Conservation (phyloP, 2,329 filamentous ascomycete species). For the Apiospora kogelbergensis region DNA sequence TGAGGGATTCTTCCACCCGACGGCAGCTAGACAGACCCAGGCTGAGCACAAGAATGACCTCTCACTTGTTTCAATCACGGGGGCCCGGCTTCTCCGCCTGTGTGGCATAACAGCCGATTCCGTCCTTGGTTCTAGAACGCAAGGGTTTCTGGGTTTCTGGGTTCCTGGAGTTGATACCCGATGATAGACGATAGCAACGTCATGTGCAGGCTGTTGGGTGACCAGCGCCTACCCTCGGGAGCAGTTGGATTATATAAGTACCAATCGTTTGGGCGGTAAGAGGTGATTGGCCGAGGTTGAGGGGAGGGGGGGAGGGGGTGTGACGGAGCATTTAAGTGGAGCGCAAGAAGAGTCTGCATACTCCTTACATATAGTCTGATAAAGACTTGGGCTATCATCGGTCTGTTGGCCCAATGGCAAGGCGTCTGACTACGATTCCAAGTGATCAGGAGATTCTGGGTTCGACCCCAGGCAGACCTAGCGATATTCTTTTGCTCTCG, state of each 20-base stretch:
- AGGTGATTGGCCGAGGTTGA: not conserved
- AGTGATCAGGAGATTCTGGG: conserved; percentile 16
- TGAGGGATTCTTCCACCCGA: not conserved
- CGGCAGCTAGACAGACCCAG: not conserved
- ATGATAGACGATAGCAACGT: not conserved
- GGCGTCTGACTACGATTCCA: conserved; percentile 42
- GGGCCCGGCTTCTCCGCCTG: not conserved
- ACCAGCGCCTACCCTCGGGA: not conserved
- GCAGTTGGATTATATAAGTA: not conserved
- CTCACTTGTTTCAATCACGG: not conserved
- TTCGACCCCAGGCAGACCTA: conserved; percentile 16
- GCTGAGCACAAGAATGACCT: not conserved
- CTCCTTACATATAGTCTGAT: not conserved
- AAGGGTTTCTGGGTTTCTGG: not conserved
- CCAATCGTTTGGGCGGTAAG: not conserved
- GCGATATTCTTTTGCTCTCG: not conserved
- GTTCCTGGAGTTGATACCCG: not conserved
- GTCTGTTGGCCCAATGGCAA: conserved; percentile 39
- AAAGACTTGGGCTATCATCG: not conserved
- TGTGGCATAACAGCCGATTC: not conserved
- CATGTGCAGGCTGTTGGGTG: not conserved
- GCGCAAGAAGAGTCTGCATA: not conserved
- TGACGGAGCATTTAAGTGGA: not conserved
- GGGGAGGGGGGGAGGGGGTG: not conserved
- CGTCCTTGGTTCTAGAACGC: not conserved